Percentiles rank a stretch among this genome's conserved stretches.
phyloP scores from a whole-genome alignment of 179 eudicot species.

The Monotropa hypopitys region DNA sequence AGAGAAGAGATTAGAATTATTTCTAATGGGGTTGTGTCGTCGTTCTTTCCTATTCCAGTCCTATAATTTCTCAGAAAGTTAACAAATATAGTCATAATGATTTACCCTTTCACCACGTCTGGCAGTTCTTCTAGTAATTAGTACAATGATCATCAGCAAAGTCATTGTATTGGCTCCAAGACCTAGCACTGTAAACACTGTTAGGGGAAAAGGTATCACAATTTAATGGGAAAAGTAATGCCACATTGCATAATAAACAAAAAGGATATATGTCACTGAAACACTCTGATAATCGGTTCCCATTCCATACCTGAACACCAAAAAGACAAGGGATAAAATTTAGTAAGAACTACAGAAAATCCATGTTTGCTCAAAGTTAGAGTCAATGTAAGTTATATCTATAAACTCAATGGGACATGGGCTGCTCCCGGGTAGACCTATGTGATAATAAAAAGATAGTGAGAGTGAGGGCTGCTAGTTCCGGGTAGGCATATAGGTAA shows the following conservation, averaged over 20 bases:
- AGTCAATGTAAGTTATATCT: not conserved
- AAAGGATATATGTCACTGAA: constrained; percentile 68
- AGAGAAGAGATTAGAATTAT: not conserved
- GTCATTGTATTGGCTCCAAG: constrained; percentile 45
- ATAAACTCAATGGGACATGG: not conserved
- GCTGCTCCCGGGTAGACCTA: not conserved
- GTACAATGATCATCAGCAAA: constrained; percentile 25
- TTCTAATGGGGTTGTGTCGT: not conserved
- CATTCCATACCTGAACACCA: constrained; percentile 52
- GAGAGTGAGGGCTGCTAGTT: no score
- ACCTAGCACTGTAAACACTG: constrained; percentile 39
- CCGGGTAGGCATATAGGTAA: no score
- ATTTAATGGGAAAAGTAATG: not conserved
- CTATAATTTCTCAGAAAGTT: not conserved
- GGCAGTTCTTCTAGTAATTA: constrained; percentile 18
- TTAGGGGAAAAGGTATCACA: constrained; percentile 18
- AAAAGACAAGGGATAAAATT: constrained; percentile 5
- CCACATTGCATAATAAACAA: not conserved
- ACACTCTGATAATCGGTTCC: constrained; percentile 43
- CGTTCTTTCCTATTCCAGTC: not conserved
- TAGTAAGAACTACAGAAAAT: not conserved
- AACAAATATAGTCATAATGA: not conserved
- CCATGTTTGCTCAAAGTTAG: not conserved
- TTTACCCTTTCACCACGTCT: constrained; percentile 29
- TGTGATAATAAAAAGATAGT: no score